Conservation (phyloP, 2,329 filamentous ascomycete species). For the Aspergillus sp. region DNA sequence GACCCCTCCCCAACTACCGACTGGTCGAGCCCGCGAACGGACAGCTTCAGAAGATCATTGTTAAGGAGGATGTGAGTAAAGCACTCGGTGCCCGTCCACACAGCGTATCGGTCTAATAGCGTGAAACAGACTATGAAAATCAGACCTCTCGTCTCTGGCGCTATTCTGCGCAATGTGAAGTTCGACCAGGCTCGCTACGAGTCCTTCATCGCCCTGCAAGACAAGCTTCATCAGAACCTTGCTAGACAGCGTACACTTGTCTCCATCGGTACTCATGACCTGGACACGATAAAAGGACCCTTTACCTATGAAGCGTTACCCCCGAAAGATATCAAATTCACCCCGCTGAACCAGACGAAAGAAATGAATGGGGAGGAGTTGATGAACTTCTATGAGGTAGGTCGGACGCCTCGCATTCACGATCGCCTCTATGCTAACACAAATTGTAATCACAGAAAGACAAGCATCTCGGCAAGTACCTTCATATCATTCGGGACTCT, state of each 20-base stretch:
- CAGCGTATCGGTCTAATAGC: conserved; percentile 2
- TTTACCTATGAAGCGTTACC: conserved; percentile 94
- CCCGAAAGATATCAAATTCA: conserved; percentile 89
- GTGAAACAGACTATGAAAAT: conserved; percentile 64
- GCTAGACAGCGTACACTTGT: conserved; percentile 90
- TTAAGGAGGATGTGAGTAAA: conserved; percentile 61
- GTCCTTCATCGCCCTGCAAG: conserved; percentile 95
- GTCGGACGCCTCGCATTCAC: conserved; percentile 4
- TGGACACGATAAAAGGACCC: conserved; percentile 88
- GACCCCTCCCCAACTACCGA: conserved; percentile 73
- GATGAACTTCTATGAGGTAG: conserved; percentile 84
- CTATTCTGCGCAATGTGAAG: conserved; percentile 83
- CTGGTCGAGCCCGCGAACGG: conserved; percentile 69
- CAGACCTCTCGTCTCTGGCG: conserved; percentile 82
- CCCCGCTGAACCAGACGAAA: conserved; percentile 85
- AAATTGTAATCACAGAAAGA: conserved; percentile 61
- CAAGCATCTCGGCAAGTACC: conserved; percentile 82
- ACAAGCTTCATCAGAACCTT: conserved; percentile 96
- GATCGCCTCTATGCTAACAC: not conserved
- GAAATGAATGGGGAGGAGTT: conserved; percentile 83
- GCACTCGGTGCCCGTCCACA: conserved; percentile 4
- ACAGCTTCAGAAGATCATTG: conserved; percentile 75
- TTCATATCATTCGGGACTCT: conserved; percentile 91
- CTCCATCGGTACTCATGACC: conserved; percentile 95
- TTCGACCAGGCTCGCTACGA: conserved; percentile 91